A percentile compares a stretch with the other conserved stretches of the same genome.
phyloP scores from a whole-genome alignment of 2,329 filamentous ascomycete genomes.

The Cryphonectria parasitica region DNA sequence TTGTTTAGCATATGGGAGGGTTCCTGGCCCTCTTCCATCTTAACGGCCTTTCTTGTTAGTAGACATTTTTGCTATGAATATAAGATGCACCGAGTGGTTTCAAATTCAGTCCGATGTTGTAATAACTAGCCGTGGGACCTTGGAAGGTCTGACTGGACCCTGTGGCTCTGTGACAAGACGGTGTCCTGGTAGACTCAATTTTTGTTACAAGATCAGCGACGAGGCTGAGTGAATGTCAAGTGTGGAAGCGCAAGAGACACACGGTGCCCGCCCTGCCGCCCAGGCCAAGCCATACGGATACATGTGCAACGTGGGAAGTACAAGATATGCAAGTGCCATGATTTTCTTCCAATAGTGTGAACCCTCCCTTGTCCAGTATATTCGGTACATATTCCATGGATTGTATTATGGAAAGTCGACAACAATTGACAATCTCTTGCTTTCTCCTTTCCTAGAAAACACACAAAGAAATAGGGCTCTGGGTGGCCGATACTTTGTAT shows the following conservation, averaged over 20 bases:
- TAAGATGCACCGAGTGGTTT: not conserved
- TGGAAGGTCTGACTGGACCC: not conserved
- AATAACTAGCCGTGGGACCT: no score
- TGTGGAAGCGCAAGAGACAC: not conserved
- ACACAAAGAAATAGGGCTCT: no score
- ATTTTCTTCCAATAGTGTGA: not conserved
- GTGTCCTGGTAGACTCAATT: not conserved
- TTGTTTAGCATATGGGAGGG: not conserved
- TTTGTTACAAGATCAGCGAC: not conserved
- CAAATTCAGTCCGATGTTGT: no score
- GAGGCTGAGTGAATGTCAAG: not conserved
- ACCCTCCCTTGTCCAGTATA: no score
- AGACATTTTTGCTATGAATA: not conserved
- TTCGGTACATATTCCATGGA: no score
- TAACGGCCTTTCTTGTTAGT: not conserved
- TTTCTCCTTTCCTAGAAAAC: no score
- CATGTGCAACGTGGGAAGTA: not conserved
- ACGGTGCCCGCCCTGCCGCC: not conserved
- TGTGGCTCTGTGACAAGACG: not conserved
- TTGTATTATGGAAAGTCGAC: no score
- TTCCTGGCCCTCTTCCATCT: not conserved
- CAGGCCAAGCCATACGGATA: not conserved
- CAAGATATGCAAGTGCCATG: not conserved
- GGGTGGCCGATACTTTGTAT: no score
- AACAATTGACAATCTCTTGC: no score